Percentiles rank a stretch among this genome's conserved stretches.
phyloP scores from a whole-genome alignment of 345 rosid genomes.

The Citrus medica region DNA sequence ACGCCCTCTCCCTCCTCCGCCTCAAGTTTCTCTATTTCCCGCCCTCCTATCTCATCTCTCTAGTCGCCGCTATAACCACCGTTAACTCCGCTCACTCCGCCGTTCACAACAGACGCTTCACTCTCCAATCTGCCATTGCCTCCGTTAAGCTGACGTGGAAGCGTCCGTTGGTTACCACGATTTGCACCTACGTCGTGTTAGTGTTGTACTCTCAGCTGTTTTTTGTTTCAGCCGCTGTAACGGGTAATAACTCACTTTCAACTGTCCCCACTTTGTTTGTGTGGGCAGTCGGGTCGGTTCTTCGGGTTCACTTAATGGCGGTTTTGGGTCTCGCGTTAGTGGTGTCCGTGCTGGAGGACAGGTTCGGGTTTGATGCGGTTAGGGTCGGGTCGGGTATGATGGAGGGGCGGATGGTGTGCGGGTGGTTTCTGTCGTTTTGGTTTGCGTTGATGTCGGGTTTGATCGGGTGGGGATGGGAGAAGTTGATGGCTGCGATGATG shows the following conservation, averaged over 20 bases:
- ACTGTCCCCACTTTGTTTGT: constrained; percentile 24
- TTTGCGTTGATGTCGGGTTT: constrained; percentile 41
- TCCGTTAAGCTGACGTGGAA: constrained; percentile 38
- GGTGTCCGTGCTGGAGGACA: constrained; percentile 57
- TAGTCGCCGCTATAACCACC: constrained; percentile 39
- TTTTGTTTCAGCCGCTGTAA: constrained; percentile 16
- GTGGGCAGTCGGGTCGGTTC: constrained; percentile 21
- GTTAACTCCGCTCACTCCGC: constrained; percentile 32
- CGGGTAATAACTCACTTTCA: constrained; percentile 8
- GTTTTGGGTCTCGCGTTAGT: constrained; percentile 56
- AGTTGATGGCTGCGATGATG: constrained; percentile 20
- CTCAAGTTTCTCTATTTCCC: constrained; percentile 41
- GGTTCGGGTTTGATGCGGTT: constrained; percentile 60
- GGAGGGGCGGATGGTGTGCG: constrained; percentile 51
- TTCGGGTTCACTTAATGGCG: constrained; percentile 62
- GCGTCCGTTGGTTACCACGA: constrained; percentile 50
- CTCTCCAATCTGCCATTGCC: constrained; percentile 24
- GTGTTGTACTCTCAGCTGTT: constrained; percentile 39
- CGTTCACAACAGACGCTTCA: constrained; percentile 23
- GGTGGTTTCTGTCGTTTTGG: constrained; percentile 47
- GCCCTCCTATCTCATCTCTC: constrained; percentile 58
- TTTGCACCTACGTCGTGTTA: constrained; percentile 43
- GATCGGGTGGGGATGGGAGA: constrained; percentile 55
- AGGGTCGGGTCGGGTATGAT: constrained; percentile 43
- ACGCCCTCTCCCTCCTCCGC: constrained; percentile 55